Percentiles rank a stretch among this genome's conserved stretches.
Conservation (phyloP, 352 stramenopile genomes). For the Pilasporangium apinafurcum region DNA sequence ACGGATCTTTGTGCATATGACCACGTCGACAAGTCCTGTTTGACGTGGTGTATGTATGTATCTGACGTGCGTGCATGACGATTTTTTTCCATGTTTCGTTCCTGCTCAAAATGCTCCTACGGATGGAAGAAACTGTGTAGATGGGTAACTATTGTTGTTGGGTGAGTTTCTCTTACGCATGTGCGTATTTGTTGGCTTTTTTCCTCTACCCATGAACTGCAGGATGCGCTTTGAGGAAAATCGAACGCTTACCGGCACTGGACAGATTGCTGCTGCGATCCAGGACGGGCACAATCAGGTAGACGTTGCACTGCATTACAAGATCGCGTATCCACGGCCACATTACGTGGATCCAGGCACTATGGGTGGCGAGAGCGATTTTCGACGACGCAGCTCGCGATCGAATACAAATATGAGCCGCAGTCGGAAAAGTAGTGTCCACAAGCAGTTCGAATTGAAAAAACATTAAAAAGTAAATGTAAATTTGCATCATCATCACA, state of each 20-base stretch:
- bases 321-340: conserved; percentile 76
- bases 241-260: conserved; percentile 18
- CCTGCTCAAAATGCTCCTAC: neutral
- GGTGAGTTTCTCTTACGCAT: too few species aligned
- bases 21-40: too few species aligned
- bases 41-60: neutral
- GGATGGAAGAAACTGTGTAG: too few species aligned
- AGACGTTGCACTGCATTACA: conserved; percentile 77
- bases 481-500: conserved; percentile 2
- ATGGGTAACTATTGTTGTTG: neutral
- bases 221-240: conserved; percentile 67
- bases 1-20: neutral
- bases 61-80: neutral
- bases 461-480: conserved; percentile 1
- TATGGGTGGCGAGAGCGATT: conserved; percentile 65
- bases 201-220: too few species aligned
- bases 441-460: conserved; percentile 37
- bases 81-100: too few species aligned
- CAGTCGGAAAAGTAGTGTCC: conserved; percentile 30
- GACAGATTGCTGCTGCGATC: conserved; percentile 41
- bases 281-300: conserved; percentile 60
- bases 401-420: conserved; percentile 41
- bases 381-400: conserved; percentile 49
- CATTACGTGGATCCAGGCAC: conserved; percentile 76
- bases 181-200: neutral